Percentiles rank a stretch among this genome's conserved stretches.
Conservation (phyloP, 371 early-diverging fungal genomes). For the Nematocida displodere region DNA sequence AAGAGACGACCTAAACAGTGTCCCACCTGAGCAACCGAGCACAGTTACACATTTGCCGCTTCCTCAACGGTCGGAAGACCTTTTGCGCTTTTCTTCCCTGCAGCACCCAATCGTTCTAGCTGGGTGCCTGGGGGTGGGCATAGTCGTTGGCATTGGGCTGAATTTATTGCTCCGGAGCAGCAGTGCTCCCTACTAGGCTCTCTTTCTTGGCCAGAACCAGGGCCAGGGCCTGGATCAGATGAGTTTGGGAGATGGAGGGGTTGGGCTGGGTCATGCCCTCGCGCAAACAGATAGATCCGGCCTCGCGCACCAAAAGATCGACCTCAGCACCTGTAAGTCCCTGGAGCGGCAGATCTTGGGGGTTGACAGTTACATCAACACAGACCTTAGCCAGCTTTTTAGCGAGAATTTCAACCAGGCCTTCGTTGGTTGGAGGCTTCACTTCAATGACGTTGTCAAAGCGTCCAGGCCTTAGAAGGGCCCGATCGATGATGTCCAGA, state of each 20-base stretch:
- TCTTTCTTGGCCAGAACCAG: not conserved
- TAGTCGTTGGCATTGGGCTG: no score
- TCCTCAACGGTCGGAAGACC: no score
- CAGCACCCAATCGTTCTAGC: no score
- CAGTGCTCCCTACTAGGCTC: no score
- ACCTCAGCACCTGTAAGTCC: conserved; percentile 64
- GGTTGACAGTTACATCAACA: conserved; percentile 50
- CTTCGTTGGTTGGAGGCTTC: conserved; percentile 69
- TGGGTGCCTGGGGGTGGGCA: no score
- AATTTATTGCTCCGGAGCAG: no score
- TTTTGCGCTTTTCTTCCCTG: no score
- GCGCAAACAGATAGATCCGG: conserved; percentile 57
- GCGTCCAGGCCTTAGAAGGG: conserved; percentile 93
- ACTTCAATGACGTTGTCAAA: conserved; percentile 90
- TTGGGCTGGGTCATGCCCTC: conserved; percentile 48
- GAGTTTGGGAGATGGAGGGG: conserved; percentile 16
- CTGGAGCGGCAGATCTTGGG: conserved; percentile 43
- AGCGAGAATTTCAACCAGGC: conserved; percentile 64
- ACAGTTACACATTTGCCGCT: no score
- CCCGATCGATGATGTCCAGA: conserved; percentile 85
- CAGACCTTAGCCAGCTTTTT: conserved; percentile 57
- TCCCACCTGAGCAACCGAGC: no score
- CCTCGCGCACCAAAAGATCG: conserved; percentile 60
- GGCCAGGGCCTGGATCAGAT: conserved; percentile 4
- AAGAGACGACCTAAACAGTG: not conserved